Evolutionary conservation across 495 filamentous ascomycete species (phyloP), one percentile per base, ranked within the genome.

Genomic region (Cercophora newfieldiana): DNA sequence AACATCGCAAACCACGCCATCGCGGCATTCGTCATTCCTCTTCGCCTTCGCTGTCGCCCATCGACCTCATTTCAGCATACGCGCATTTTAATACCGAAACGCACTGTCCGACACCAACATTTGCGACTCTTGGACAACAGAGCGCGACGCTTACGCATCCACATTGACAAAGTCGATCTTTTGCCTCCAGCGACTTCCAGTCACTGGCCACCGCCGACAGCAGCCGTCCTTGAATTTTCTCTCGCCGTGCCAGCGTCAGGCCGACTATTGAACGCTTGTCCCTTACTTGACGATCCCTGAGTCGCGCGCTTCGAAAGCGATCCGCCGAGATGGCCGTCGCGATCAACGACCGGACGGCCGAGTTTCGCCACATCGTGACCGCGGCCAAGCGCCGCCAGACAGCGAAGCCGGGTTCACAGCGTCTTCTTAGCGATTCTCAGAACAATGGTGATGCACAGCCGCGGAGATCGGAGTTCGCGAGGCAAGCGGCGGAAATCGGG

Each of bases 331-430:
- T 86, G 83, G 84, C 82, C 53, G 78, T 85, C 71, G 93, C 92
- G 50, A 97, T 98, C 78, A 96, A 99, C 84, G 95, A 99, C 80
- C 91, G 95, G 71, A 99, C 95, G 61, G 84, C 84, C 74, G 95
- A 99, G 81, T 99, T 99, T 81, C 90, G 89, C 71, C 88, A 92
- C 66, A 93, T 98, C 74, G 86, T 98, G 56, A 83, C 84, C 21
- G 92, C 93, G 71, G 91, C 91, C 62, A 91, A 96, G 77, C 90
- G 88, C 70, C 86, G 88, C 49, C 84, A 90, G 62, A 83, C 86
- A 16, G 79, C 87, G 1, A 95, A 92, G 78, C 82, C 89, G 37
- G 88, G 89, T 44, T 76, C 90, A 16, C 92, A 96, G 79, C 84
- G 90, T 64, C 87, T 97, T 47, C 83, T 97, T 60, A 87, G 88